phyloP scores from a whole-genome alignment of 2,329 filamentous ascomycete species.

The Pseudovirgaria hyperparasitica region DNA sequence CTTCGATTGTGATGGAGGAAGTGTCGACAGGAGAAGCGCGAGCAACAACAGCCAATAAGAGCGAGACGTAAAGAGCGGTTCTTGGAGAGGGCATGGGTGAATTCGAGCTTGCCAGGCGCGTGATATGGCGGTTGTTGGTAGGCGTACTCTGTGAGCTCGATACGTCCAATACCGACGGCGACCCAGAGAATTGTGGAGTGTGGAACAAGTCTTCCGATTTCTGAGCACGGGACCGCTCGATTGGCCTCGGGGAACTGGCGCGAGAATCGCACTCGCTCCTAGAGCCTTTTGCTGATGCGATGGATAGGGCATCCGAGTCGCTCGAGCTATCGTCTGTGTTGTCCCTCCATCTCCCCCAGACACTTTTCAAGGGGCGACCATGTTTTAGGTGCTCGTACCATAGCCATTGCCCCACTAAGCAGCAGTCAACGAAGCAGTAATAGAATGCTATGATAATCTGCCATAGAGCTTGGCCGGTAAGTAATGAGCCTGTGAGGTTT shows the following conservation, averaged over 20 bases:
- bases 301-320: too few relatives aligned
- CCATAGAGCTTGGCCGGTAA: conserved; percentile 53
- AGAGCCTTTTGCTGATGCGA: too few relatives aligned
- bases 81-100: conserved; percentile 33
- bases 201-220: too few relatives aligned
- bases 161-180: conserved; percentile 9
- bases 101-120: conserved; percentile 22
- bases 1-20: conserved; percentile 7
- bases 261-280: too few relatives aligned
- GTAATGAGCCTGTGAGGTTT: conserved; percentile 49
- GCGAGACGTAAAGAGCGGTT: conserved; percentile 33
- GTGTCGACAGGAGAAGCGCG: conserved; percentile 22
- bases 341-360: conserved; percentile 18
- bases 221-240: too few relatives aligned
- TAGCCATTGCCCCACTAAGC: conserved; percentile 49
- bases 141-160: conserved; percentile 11
- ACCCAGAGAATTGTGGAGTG: too few relatives aligned
- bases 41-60: conserved; percentile 29
- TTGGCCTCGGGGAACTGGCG: too few relatives aligned
- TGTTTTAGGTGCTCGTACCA: conserved; percentile 50
- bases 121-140: conserved; percentile 13
- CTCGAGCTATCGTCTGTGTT: too few relatives aligned
- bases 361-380: conserved; percentile 29
- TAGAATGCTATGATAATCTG: conserved; percentile 53
- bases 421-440: conserved; percentile 53